Percentiles rank a stretch among this genome's conserved stretches.
These are phyloP conservation scores for Betula pendula DNA, from an alignment of 306 rosid genomes.

Conservation along the genomic window DNA sequence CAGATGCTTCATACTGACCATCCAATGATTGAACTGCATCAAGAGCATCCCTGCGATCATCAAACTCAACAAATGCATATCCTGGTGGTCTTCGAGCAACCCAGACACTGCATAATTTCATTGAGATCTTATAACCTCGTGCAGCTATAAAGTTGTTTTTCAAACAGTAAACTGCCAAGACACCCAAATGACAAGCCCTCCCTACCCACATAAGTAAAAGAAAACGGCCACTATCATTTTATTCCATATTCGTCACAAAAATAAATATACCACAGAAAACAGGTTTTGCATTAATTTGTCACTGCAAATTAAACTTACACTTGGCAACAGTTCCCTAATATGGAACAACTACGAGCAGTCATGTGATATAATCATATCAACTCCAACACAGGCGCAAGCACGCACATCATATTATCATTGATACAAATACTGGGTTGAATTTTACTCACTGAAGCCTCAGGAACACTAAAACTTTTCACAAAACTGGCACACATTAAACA, in stretches of 20 bases:
- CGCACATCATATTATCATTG: background rate
- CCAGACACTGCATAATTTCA: slow-evolving; percentile 69
- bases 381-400: background rate
- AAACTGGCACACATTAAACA: background rate
- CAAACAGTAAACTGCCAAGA: background rate
- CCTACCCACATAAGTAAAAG: background rate
- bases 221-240: background rate
- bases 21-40: slow-evolving; percentile 90
- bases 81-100: slow-evolving; percentile 98
- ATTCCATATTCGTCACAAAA: background rate
- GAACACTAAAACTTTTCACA: background rate
- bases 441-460: background rate
- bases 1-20: slow-evolving; percentile 48
- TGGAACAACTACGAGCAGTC: background rate
- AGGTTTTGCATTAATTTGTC: too few species aligned
- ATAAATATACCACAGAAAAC: background rate
- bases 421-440: background rate
- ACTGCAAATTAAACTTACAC: background rate
- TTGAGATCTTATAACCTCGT: background rate
- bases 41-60: slow-evolving; percentile 92
- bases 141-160: background rate
- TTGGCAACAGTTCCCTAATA: background rate
- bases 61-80: slow-evolving; percentile 91
- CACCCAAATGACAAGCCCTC: background rate
- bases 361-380: background rate